These are phyloP conservation scores for Porogramme epimiltina DNA, from an alignment of 1,284 basidiomycete genomes.

Conservation along the genomic window DNA sequence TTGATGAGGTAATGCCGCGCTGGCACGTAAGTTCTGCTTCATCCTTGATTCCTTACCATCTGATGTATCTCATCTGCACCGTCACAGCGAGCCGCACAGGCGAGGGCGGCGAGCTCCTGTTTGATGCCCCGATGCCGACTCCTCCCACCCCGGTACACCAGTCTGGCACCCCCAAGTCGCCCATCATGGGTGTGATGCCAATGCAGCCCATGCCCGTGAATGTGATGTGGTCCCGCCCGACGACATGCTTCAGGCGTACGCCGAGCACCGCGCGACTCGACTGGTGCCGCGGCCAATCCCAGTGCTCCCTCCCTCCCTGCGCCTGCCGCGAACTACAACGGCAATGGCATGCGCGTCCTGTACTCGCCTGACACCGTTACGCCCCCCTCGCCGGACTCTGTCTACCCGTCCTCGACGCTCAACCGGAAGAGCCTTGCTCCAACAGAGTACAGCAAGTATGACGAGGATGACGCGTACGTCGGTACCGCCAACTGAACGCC, in stretches of 20 bases:
- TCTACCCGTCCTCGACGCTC: conserved; percentile 17
- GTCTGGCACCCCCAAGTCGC: conserved; percentile 37
- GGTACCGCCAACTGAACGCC: conserved; percentile 36
- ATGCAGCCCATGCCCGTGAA: conserved; percentile 46
- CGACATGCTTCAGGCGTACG: conserved; percentile 76
- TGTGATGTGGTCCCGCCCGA: conserved; percentile 68
- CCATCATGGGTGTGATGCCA: conserved; percentile 44
- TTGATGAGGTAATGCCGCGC: conserved; percentile 66
- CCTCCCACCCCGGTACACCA: conserved; percentile 36
- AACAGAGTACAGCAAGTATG: conserved; percentile 33
- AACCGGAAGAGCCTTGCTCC: conserved; percentile 35
- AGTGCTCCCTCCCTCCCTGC: conserved; percentile 23
- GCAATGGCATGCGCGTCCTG: conserved; percentile 36
- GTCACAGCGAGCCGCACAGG: conserved; percentile 77
- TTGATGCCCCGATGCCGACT: conserved; percentile 32
- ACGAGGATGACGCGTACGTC: conserved; percentile 33
- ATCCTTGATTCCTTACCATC: background rate
- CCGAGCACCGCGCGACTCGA: conserved; percentile 50
- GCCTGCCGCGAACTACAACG: conserved; percentile 32
- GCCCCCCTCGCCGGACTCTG: conserved; percentile 13
- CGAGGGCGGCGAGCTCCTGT: conserved; percentile 44
- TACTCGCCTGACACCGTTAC: conserved; percentile 33
- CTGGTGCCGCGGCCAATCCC: conserved; percentile 27
- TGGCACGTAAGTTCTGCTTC: conserved; percentile 49
- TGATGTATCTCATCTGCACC: no score